Evolutionary conservation across 768 basidiomycete species (phyloP).

Genomic region (Phylloporus rhodoxanthus): DNA sequence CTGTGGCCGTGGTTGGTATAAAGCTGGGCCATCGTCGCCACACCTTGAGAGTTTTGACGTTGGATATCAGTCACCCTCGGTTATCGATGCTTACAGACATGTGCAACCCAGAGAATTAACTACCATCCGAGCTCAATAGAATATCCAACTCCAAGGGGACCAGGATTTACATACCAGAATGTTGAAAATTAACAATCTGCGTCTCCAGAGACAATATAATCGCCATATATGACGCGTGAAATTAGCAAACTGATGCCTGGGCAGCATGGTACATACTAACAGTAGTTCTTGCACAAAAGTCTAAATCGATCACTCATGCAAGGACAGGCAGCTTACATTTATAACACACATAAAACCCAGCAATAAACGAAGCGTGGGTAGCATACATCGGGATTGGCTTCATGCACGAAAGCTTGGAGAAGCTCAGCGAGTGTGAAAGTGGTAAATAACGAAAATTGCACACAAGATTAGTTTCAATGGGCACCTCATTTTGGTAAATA

Average conservation of each 20-base stretch:
- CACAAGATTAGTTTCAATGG: conserved; percentile 1
- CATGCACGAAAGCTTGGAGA: conserved; percentile 14
- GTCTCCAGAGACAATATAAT: conserved; percentile 16
- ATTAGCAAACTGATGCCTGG: background rate
- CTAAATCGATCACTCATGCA: conserved; percentile 1
- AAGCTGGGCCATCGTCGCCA: conserved; percentile 15
- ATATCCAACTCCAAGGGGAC: background rate
- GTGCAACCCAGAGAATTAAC: conserved; percentile 13
- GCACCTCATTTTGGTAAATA: background rate
- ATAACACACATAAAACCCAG: conserved; percentile 16
- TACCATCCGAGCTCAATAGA: background rate
- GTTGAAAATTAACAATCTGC: conserved; percentile 5
- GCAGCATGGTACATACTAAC: background rate
- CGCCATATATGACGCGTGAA: conserved; percentile 18
- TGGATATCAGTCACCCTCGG: background rate
- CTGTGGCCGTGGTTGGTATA: conserved; percentile 7
- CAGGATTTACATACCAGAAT: conserved; percentile 9
- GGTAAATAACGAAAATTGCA: no score
- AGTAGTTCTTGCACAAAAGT: conserved; percentile 12
- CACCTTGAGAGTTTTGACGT: conserved; percentile 2
- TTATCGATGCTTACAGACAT: conserved; percentile 14
- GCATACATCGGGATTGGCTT: conserved; percentile 3
- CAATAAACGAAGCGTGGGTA: conserved; percentile 5
- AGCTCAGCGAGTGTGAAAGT: no score
- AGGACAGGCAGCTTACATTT: conserved; percentile 11